Conservation (phyloP, 2,329 filamentous ascomycete species). For the Nectriaceae sp. region DNA sequence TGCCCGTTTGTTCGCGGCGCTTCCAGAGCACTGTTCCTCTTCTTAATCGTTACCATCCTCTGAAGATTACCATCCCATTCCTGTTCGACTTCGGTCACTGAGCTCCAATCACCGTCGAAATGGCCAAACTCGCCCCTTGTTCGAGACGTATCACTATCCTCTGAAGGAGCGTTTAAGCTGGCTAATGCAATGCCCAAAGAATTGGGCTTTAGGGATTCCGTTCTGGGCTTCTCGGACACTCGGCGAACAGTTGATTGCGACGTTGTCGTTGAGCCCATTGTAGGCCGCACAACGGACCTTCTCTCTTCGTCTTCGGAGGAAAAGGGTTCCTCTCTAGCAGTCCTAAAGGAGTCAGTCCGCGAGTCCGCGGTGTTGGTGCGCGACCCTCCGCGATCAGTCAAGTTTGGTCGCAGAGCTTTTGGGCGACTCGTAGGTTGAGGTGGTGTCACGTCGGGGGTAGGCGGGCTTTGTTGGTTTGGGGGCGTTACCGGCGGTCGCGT, state of each 20-base stretch:
- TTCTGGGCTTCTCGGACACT: conserved; percentile 26
- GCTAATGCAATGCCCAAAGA: conserved; percentile 45
- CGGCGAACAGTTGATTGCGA: conserved; percentile 49
- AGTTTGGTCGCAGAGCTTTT: conserved; percentile 46
- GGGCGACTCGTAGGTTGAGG: conserved; percentile 53
- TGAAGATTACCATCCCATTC: conserved; percentile 58
- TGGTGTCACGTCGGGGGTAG: conserved; percentile 75
- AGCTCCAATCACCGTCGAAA: conserved; percentile 62
- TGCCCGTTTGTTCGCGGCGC: conserved; percentile 24
- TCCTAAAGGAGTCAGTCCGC: conserved; percentile 71
- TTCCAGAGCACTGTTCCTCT: conserved; percentile 37
- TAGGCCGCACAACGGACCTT: conserved; percentile 43
- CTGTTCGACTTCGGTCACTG: conserved; percentile 48
- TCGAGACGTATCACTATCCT: conserved; percentile 43
- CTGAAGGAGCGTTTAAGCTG: conserved; percentile 42
- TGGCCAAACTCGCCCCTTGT: conserved; percentile 52
- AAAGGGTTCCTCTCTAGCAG: conserved; percentile 65
- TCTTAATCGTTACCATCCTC: conserved; percentile 56
- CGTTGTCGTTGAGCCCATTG: conserved; percentile 40
- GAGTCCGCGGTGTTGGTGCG: conserved; percentile 60
- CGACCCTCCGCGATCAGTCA: conserved; percentile 51
- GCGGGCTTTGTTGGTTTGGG: conserved; percentile 66
- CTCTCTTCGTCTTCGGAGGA: conserved; percentile 62
- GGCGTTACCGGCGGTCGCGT: conserved; percentile 57
- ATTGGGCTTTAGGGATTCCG: conserved; percentile 28